Evolutionary conservation across 75 land plant genomes (phyloP).

Genomic region (Selaginella moellendorffii): DNA sequence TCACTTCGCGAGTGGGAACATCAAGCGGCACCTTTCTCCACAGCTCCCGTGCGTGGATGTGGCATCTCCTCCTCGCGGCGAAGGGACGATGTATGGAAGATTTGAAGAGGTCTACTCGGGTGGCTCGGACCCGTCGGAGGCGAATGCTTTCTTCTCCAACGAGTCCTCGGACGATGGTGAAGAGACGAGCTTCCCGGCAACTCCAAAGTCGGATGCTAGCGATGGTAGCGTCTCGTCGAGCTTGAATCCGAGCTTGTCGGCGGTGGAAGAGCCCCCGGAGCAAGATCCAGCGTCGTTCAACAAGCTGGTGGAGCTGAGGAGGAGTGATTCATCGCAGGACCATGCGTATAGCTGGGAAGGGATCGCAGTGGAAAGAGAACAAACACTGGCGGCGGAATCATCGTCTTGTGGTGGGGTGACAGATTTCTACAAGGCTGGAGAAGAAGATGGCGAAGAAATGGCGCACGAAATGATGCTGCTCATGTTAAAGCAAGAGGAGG

Average conservation of each 20-base stretch:
- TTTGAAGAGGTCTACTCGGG: slow-evolving; percentile 5
- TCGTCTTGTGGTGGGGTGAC: neutral
- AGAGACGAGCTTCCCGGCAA: neutral
- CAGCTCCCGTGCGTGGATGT: slow-evolving; percentile 1
- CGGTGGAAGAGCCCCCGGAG: neutral
- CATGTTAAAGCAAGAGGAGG: neutral
- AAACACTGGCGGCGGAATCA: neutral
- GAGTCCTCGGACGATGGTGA: neutral
- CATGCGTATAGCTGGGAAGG: neutral
- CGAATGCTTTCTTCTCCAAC: slow-evolving; percentile 5
- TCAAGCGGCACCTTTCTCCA: neutral
- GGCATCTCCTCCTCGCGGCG: slow-evolving; percentile 21
- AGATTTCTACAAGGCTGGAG: neutral
- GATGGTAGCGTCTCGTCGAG: neutral
- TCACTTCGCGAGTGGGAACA: neutral
- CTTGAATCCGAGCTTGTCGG: neutral
- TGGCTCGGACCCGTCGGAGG: neutral
- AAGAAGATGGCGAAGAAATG: neutral
- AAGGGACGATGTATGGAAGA: slow-evolving; percentile 13
- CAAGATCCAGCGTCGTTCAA: slow-evolving; percentile 8
- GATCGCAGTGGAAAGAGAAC: neutral
- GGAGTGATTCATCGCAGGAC: neutral
- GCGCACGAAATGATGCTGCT: neutral
- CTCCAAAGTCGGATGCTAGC: neutral
- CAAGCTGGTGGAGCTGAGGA: slow-evolving; percentile 16